phyloP scores from a whole-genome alignment of 2,329 filamentous ascomycete species.

The Pseudocercospora fuligena region DNA sequence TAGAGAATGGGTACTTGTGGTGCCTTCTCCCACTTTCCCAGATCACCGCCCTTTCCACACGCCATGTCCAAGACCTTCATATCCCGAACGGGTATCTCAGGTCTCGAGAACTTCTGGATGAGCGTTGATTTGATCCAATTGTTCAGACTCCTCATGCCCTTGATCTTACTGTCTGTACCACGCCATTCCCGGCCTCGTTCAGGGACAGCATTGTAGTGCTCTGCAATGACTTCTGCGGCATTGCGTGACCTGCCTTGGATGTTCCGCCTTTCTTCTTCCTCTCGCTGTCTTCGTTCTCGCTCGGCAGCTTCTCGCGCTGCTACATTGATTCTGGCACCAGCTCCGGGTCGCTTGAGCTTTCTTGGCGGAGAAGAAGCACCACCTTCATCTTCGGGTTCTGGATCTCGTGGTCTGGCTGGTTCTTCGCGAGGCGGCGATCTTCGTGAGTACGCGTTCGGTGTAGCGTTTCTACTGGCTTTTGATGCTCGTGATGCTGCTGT shows the following conservation, averaged over 20 bases:
- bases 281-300: slow-evolving; percentile 50
- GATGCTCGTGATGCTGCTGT: slow-evolving; percentile 34
- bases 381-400: slow-evolving; percentile 31
- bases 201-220: slow-evolving; percentile 95
- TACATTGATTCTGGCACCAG: slow-evolving; percentile 64
- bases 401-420: slow-evolving; percentile 15
- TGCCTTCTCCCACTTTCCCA: slow-evolving; percentile 94
- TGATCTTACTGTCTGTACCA: slow-evolving; percentile 91
- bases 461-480: slow-evolving; percentile 32
- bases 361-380: slow-evolving; percentile 42
- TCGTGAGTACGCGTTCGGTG: slow-evolving; percentile 41
- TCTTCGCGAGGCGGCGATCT: slow-evolving; percentile 40
- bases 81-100: slow-evolving; percentile 52
- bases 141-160: slow-evolving; percentile 91
- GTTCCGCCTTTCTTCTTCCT: slow-evolving; percentile 48
- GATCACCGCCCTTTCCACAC: slow-evolving; percentile 93
- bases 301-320: slow-evolving; percentile 71
- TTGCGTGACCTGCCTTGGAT: slow-evolving; percentile 21
- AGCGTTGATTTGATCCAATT: slow-evolving; percentile 99
- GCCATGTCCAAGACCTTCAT: slow-evolving; percentile 90
- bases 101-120: slow-evolving; percentile 86
- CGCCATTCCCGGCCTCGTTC: slow-evolving; percentile 94
- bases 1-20: slow-evolving; percentile 92
- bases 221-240: slow-evolving; percentile 73
- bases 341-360: slow-evolving; percentile 45